Percentiles rank a stretch among this genome's conserved stretches.
Conservation (phyloP, 148 eudicot species). For the Rhododendron mucronatum region DNA sequence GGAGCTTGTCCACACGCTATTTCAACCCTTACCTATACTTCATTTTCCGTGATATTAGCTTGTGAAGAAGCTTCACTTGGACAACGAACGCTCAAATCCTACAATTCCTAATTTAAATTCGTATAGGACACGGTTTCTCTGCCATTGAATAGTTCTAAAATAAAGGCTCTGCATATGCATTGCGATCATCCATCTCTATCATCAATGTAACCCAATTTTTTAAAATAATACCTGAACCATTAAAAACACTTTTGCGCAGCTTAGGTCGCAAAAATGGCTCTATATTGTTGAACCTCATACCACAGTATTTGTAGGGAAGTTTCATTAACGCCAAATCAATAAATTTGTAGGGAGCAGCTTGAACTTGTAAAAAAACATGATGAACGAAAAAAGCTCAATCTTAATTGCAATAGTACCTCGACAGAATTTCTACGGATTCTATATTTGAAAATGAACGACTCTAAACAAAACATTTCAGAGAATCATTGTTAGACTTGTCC, state of each 20-base stretch:
- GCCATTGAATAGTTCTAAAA: no score
- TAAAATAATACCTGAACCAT: neutral
- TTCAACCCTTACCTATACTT: neutral
- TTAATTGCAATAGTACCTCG: no score
- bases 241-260: neutral
- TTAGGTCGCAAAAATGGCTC: neutral
- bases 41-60: neutral
- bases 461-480: no score
- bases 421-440: no score
- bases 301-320: no score
- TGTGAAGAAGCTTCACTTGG: neutral
- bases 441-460: no score
- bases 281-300: neutral
- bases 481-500: no score
- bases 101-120: neutral
- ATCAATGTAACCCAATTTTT: neutral
- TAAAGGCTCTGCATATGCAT: neutral
- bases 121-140: neutral
- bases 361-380: no score
- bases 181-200: neutral
- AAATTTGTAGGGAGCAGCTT: no score
- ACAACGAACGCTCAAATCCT: neutral
- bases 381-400: no score
- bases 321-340: no score
- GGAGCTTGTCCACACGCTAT: neutral